Evolutionary conservation across 306 rosid genomes (phyloP), one percentile per base, ranked within the genome.

Genomic region (Cercis canadensis): DNA sequence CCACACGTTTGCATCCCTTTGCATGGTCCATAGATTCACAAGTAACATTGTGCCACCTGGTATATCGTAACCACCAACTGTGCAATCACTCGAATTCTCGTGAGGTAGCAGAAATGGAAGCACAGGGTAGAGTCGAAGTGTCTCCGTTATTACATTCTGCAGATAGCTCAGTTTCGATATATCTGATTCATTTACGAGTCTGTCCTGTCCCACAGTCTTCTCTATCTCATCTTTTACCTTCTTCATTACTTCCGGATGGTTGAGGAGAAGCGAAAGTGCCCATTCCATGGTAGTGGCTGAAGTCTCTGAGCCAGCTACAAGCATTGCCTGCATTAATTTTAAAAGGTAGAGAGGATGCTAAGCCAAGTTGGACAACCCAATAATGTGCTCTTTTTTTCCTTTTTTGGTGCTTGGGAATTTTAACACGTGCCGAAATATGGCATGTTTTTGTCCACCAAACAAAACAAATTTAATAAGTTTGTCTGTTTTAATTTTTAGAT

Each of bases 11-110:
- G 80, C 65, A 61, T 81, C 74, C 7, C 82, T 49, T 5, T 77
- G 85, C 19, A 81, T 32, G 45, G 82, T 75, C 79, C 82, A 77
- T 5, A 65, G 67, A 47, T 81, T 81, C 0, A 73, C 68, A 21
- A 77, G 10, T 36, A 77, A 3, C 72, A 68, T 73, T 4, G 76
- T 77, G 7, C 76, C 82, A 11, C 24, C 5, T 0, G 66, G 76
- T 40, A 81, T 33, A 8, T 68, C 53, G 21, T 13, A 81, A 0
- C 82, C 77, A 0, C 74, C 57, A 0, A 77, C 63, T 3, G 54
- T 62, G 45, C 83, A 68, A 8, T 73, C 70, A 4, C 69, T 75
- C 0, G 80, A 67, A 2, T 80, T 57, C 14, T 62, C 75, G 10
- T 49, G 82, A 0, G 74, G 80, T 5, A 65, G 62, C 16, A 75